Base-by-base conservation (phyloP, 805 yeast genomes). In the Candida vartiovaarae region DNA sequence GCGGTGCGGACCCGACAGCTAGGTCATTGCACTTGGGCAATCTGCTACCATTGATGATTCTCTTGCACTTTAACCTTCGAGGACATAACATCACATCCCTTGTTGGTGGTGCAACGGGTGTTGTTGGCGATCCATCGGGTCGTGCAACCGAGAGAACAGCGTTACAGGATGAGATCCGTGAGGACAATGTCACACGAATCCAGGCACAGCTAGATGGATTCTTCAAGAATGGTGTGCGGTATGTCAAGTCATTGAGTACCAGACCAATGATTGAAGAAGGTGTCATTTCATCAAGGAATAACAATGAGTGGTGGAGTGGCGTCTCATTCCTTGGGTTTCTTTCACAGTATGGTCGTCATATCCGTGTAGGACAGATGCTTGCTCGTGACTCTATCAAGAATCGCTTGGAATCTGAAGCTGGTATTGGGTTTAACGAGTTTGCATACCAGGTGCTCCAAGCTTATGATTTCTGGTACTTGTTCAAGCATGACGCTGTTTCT, bases 1-100 rank as follows among this genome's bases (percentile, higher is more conserved):
- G 95, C 61, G 99, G 99, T 8, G 97, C 96, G 0, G 99, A 93
- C 59, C 99, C 99, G 2, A 82, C 96, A 0, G 98, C 98, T 1
- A 68, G 60, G 39, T 89, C 97, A 0, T 67, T 93, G 11, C 99
- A 93, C 64, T 64, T 93, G 51, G 99, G 99, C 3, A 93, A 93
- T 55, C 65, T 93, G 41, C 68, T 93, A 30, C 99, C 99, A 1
- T 64, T 93, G 50, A 78, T 93, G 82, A 77, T 87, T 2, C 65
- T 91, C 37, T 66, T 93, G 36, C 96, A 93, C 62, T 89, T 89
- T 62, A 79, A 78, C 49, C 64, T 89, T 30, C 68, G 93, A 31
- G 99, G 99, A 2, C 96, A 89, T 60, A 75, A 76, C 47, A 78
- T 88, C n/a, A 78, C 82, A 6, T 88, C 91, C 0, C 62, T 91